These are phyloP conservation scores for Leptographium flavum DNA, from an alignment of 2,329 filamentous ascomycete genomes.

Conservation along the genomic window DNA sequence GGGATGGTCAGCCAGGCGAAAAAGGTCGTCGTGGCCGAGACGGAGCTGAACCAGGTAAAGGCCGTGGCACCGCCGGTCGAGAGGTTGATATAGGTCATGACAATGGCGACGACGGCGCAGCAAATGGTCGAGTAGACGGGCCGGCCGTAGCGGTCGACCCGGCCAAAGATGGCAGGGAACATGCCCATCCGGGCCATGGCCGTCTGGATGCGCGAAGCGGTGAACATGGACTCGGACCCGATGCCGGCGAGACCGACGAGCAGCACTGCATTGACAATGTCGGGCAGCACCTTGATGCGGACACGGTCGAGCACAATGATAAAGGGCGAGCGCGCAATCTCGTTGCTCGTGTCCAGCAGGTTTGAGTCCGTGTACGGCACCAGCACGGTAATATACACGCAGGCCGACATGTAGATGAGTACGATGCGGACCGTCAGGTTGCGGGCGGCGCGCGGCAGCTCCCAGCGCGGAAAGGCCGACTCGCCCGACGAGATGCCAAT, in stretches of 20 bases:
- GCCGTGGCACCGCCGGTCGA: slow-evolving; percentile 6
- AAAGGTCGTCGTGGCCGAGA: slow-evolving; percentile 8
- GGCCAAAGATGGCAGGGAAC: slow-evolving; percentile 7
- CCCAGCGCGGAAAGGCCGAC: slow-evolving; percentile 10
- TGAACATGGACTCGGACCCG: slow-evolving; percentile 9
- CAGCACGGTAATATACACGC: slow-evolving; percentile 8
- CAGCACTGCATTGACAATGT: slow-evolving; percentile 43
- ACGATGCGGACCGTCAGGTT: slow-evolving; percentile 10
- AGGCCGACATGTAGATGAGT: slow-evolving; percentile 9
- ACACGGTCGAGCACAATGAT: slow-evolving; percentile 24
- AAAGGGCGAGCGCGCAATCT: slow-evolving; percentile 21
- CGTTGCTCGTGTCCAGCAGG: slow-evolving; percentile 5
- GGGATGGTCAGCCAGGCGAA: slow-evolving; percentile 10
- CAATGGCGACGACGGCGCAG: slow-evolving; percentile 4
- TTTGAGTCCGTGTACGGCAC: slow-evolving; percentile 7
- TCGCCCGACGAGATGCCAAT: slow-evolving; percentile 43
- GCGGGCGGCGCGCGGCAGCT: slow-evolving; percentile 9
- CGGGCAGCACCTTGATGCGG: slow-evolving; percentile 34
- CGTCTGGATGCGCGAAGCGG: slow-evolving; percentile 8
- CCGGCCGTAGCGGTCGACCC: slow-evolving; percentile 5
- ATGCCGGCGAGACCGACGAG: slow-evolving; percentile 12
- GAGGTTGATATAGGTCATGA: slow-evolving; percentile 10
- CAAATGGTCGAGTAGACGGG: slow-evolving; percentile 5
- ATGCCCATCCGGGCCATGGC: slow-evolving; percentile 9
- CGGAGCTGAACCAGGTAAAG: slow-evolving; percentile 8